A percentile compares a stretch with the other conserved stretches of the same genome.
Conservation (phyloP, 2,329 filamentous ascomycete genomes). For the Ilyonectria mors-panacis region DNA sequence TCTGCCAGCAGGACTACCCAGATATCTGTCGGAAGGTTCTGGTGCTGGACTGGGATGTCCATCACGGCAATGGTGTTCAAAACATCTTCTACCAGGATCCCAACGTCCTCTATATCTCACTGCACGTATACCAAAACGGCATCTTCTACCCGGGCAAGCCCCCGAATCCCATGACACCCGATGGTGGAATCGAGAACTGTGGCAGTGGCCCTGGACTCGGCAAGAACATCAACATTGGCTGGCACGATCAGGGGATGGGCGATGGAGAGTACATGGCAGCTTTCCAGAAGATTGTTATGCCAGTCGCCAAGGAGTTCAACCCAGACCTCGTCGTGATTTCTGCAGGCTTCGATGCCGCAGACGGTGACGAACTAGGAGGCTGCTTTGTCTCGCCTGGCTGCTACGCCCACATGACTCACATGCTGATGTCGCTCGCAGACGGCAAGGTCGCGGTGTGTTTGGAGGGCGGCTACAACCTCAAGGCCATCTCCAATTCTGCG, state of each 20-base stretch:
- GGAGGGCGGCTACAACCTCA: constrained; percentile 95
- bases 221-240: constrained; percentile 77
- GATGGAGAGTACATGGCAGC: constrained; percentile 98
- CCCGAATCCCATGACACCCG: constrained; percentile 69
- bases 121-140: constrained; percentile 90
- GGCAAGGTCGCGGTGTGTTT: constrained; percentile 94
- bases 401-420: constrained; percentile 99
- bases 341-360: constrained; percentile 95
- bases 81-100: constrained; percentile 96
- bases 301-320: constrained; percentile 92
- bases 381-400: constrained; percentile 93
- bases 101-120: constrained; percentile 94
- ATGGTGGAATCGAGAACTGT: constrained; percentile 73
- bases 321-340: constrained; percentile 96
- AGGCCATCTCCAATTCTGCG: constrained; percentile 92
- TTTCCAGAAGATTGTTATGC: constrained; percentile 97
- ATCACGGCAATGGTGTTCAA: constrained; percentile 92
- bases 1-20: constrained; percentile 87
- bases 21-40: constrained; percentile 88
- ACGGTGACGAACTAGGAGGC: constrained; percentile 91
- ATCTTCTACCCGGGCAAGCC: constrained; percentile 85
- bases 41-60: constrained; percentile 92
- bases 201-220: constrained; percentile 69
- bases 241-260: constrained; percentile 84
- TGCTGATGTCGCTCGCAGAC: constrained; percentile 94